Percentiles rank a stretch among this genome's conserved stretches.
These are phyloP conservation scores for Nymphaea thermarum DNA, from an alignment of 164 flowering plant genomes.

Conservation along the genomic window DNA sequence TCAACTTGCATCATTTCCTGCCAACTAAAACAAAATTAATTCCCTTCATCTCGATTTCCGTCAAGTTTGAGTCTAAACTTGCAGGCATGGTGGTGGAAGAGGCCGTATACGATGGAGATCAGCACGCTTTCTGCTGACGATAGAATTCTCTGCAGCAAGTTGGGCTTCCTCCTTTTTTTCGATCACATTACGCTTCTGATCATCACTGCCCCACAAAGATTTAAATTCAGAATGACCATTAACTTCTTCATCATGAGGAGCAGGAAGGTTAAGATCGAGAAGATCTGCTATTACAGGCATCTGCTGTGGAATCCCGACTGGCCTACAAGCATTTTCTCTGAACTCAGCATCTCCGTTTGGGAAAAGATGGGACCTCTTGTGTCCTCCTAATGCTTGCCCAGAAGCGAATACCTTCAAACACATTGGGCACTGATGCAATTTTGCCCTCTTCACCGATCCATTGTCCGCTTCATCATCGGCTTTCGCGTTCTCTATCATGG, in stretches of 20 bases:
- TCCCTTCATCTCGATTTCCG: no score
- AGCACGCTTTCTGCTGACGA: not conserved
- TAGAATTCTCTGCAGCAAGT: not conserved
- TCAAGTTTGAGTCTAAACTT: not conserved
- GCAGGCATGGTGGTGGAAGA: not conserved
- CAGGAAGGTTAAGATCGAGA: slow-evolving; percentile 69
- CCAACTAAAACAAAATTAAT: not conserved
- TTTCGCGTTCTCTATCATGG: slow-evolving; percentile 5
- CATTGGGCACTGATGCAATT: slow-evolving; percentile 46
- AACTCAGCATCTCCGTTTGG: slow-evolving; percentile 17
- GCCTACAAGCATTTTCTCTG: slow-evolving; percentile 5
- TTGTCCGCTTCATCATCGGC: slow-evolving; percentile 13
- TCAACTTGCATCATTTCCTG: not conserved
- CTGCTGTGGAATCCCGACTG: slow-evolving; percentile 18
- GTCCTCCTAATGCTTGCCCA: slow-evolving; percentile 77
- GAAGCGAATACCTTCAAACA: slow-evolving; percentile 51
- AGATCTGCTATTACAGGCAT: slow-evolving; percentile 16
- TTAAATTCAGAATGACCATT: slow-evolving; percentile 9
- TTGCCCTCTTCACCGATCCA: slow-evolving; percentile 22
- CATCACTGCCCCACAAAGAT: slow-evolving; percentile 22
- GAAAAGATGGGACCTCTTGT: slow-evolving; percentile 53
- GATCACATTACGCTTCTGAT: slow-evolving; percentile 20
- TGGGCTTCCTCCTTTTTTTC: not conserved
- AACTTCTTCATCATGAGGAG: slow-evolving; percentile 38
- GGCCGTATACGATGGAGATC: not conserved